Conservation (phyloP, 2,329 filamentous ascomycete genomes). For the Gnomoniopsis sp. region DNA sequence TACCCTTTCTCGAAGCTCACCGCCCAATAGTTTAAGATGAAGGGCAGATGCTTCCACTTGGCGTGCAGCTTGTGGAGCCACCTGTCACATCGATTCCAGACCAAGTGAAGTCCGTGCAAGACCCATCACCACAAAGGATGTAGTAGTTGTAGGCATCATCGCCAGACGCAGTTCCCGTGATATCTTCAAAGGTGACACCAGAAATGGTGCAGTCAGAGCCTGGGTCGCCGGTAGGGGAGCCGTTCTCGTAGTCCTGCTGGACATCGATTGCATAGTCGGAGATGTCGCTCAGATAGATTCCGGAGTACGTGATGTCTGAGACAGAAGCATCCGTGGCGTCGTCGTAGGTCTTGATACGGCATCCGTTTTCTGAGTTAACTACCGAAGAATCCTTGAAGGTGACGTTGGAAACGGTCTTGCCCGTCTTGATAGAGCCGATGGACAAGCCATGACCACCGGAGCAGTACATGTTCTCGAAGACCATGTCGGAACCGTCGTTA, state of each 20-base stretch:
- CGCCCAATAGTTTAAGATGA: background rate
- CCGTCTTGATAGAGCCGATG: slow-evolving; percentile 39
- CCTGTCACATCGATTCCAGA: slow-evolving; percentile 45
- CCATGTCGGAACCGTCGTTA: slow-evolving; percentile 50
- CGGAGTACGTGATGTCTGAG: slow-evolving; percentile 21
- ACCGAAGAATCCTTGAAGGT: slow-evolving; percentile 47
- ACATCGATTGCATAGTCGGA: slow-evolving; percentile 34
- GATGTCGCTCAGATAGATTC: slow-evolving; percentile 23
- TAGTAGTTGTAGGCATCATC: slow-evolving; percentile 38
- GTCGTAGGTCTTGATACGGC: slow-evolving; percentile 47
- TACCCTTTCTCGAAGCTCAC: background rate
- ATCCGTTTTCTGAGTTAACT: slow-evolving; percentile 50
- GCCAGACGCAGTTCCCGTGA: slow-evolving; percentile 38
- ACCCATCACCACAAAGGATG: slow-evolving; percentile 53
- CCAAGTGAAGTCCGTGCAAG: slow-evolving; percentile 51
- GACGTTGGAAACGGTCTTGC: slow-evolving; percentile 52
- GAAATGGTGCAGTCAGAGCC: slow-evolving; percentile 51
- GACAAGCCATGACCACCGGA: slow-evolving; percentile 40
- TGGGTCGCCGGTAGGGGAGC: slow-evolving; percentile 38
- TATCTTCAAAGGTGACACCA: slow-evolving; percentile 38
- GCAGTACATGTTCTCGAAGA: slow-evolving; percentile 42
- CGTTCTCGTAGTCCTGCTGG: slow-evolving; percentile 44
- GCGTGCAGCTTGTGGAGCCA: slow-evolving; percentile 29
- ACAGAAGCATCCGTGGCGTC: slow-evolving; percentile 36
- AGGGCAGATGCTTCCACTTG: slow-evolving; percentile 4